Conservation (phyloP, 1,284 basidiomycete genomes). For the Microbotryum silenes-acaulis region DNA sequence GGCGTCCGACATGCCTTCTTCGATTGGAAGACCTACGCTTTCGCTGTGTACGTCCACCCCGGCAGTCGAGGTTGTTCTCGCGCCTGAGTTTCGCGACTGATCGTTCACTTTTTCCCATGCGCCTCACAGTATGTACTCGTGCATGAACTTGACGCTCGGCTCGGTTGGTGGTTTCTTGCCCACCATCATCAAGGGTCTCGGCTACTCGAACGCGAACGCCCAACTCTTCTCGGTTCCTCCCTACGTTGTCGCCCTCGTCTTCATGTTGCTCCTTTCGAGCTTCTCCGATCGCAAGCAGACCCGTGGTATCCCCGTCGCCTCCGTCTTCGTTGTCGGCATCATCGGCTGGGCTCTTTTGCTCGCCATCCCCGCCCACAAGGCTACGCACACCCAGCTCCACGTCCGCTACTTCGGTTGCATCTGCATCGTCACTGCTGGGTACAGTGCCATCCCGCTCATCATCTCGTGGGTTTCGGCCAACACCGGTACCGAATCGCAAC, state of each 20-base stretch:
- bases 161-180: constrained; percentile 63
- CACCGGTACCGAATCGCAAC: constrained; percentile 40
- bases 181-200: constrained; percentile 49
- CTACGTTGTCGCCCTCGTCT: constrained; percentile 33
- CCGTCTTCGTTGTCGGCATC: constrained; percentile 42
- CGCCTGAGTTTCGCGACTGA: constrained; percentile 58
- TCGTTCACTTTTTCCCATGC: constrained; percentile 33
- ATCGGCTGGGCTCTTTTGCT: constrained; percentile 44
- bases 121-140: constrained; percentile 50
- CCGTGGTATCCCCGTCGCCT: constrained; percentile 50
- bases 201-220: constrained; percentile 47
- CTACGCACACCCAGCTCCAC: constrained; percentile 34
- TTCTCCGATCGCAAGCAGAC: constrained; percentile 63
- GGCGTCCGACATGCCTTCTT: constrained; percentile 56
- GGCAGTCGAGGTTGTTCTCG: constrained; percentile 43
- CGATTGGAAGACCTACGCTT: constrained; percentile 47
- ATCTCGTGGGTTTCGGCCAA: constrained; percentile 41
- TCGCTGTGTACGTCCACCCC: constrained; percentile 27
- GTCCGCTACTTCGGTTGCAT: constrained; percentile 44
- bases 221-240: constrained; percentile 69
- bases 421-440: constrained; percentile 42
- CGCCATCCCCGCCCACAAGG: constrained; percentile 35
- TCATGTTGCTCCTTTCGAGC: constrained; percentile 55
- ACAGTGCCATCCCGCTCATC: constrained; percentile 37
- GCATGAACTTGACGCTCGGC: constrained; percentile 67